Evolutionary conservation across 2,329 filamentous ascomycete genomes (phyloP).

Genomic region (Lanzia echinophila): DNA sequence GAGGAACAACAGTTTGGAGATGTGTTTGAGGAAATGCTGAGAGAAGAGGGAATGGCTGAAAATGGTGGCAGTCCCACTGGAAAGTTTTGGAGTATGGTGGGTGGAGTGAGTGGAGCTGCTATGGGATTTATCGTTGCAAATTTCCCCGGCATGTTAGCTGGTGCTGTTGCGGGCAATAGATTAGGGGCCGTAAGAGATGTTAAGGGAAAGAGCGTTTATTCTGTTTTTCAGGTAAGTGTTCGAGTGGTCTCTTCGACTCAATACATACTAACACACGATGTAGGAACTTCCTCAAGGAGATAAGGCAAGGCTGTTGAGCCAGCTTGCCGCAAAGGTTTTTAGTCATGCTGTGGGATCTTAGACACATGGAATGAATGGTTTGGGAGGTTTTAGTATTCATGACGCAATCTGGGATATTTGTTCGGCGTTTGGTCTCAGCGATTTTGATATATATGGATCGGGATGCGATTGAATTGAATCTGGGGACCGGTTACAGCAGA

Average conservation of each 20-base stretch:
- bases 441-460: background rate
- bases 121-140: slow-evolving; percentile 95
- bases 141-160: slow-evolving; percentile 79
- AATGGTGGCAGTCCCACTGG: slow-evolving; percentile 54
- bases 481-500: background rate
- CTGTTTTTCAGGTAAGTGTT: slow-evolving; percentile 48
- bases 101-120: slow-evolving; percentile 78
- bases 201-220: slow-evolving; percentile 90
- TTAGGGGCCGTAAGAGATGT: slow-evolving; percentile 85
- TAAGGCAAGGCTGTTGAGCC: slow-evolving; percentile 71
- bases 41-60: slow-evolving; percentile 77
- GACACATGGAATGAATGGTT: background rate
- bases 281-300: slow-evolving; percentile 73
- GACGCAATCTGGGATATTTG: background rate
- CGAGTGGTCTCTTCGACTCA: no score
- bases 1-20: slow-evolving; percentile 80
- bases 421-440: background rate
- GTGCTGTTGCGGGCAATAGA: slow-evolving; percentile 85
- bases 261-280: background rate
- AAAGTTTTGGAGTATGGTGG: slow-evolving; percentile 81
- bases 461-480: background rate
- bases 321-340: slow-evolving; percentile 61
- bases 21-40: slow-evolving; percentile 84
- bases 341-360: slow-evolving; percentile 60
- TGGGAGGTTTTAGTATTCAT: background rate